Conservation (phyloP, 1,284 basidiomycete genomes). For the Microbotryum saponariae region DNA sequence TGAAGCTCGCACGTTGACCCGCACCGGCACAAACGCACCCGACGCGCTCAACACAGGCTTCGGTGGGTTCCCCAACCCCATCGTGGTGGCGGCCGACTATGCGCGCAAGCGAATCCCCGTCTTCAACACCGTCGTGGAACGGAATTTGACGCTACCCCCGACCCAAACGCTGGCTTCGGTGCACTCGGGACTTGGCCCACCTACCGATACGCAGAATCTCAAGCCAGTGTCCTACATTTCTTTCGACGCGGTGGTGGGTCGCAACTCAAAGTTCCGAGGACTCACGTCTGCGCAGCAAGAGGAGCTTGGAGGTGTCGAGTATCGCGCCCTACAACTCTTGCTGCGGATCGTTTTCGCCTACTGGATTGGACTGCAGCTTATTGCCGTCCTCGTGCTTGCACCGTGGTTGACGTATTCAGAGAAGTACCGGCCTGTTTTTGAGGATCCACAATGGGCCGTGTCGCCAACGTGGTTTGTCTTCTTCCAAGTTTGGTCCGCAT, state of each 20-base stretch:
- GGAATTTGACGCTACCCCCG: constrained; percentile 63
- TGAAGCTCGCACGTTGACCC: constrained; percentile 18
- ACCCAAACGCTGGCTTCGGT: constrained; percentile 54
- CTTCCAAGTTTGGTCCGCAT: constrained; percentile 79
- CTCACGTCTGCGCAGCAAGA: constrained; percentile 77
- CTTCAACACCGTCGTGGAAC: constrained; percentile 16
- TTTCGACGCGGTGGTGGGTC: constrained; percentile 73
- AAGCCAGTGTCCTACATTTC: constrained; percentile 67
- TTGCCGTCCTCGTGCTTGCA: constrained; percentile 63
- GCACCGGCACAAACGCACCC: constrained; percentile 33
- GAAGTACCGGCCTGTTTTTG: constrained; percentile 14
- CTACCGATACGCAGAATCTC: constrained; percentile 23
- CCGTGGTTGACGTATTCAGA: constrained; percentile 56
- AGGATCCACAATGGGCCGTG: constrained; percentile 4
- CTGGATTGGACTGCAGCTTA: constrained; percentile 58
- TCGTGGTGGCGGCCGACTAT: constrained; percentile 50
- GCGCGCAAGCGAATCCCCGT: constrained; percentile 40
- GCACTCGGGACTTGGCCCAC: constrained; percentile 27
- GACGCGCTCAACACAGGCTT: constrained; percentile 50
- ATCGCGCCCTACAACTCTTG: constrained; percentile 48
- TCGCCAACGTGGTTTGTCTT: constrained; percentile 59
- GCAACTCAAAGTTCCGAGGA: constrained; percentile 78
- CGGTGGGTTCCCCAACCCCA: constrained; percentile 83
- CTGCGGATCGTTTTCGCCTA: constrained; percentile 46
- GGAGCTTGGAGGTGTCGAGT: constrained; percentile 90